phyloP scores from a whole-genome alignment of 768 basidiomycete genomes.

The Phanerodontia chrysosporium region DNA sequence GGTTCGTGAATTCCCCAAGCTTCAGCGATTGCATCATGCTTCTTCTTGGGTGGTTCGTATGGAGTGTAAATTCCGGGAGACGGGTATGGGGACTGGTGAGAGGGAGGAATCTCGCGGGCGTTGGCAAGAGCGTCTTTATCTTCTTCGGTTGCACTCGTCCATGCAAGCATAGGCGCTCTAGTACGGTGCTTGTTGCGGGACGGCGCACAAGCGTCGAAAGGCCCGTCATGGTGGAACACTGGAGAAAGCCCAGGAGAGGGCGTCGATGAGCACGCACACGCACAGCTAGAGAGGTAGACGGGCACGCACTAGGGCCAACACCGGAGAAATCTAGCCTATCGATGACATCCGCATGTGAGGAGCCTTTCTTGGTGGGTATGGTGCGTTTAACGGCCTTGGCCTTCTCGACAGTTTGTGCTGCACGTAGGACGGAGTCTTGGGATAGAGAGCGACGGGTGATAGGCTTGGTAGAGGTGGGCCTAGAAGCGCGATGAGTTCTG shows the following conservation, averaged over 20 bases:
- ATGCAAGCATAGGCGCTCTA: conserved; percentile 82
- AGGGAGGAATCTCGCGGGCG: conserved; percentile 21
- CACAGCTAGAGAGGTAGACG: conserved; percentile 7
- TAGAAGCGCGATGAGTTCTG: background rate
- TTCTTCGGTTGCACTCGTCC: conserved; percentile 43
- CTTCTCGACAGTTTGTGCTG: conserved; percentile 39
- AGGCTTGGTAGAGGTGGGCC: conserved; percentile 16
- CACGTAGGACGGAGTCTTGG: conserved; percentile 41
- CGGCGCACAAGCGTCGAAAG: conserved; percentile 88
- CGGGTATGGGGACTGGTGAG: conserved; percentile 46
- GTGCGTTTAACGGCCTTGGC: conserved; percentile 40
- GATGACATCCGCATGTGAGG: conserved; percentile 83
- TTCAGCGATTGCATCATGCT: conserved; percentile 84
- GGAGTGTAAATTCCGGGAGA: conserved; percentile 33
- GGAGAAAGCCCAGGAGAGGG: conserved; percentile 17
- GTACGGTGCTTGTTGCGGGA: conserved; percentile 79
- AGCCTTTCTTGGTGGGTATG: conserved; percentile 64
- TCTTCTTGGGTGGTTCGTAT: conserved; percentile 71
- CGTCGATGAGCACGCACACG: conserved; percentile 4
- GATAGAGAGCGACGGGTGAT: conserved; percentile 43
- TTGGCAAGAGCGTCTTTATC: conserved; percentile 33
- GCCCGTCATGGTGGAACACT: conserved; percentile 94
- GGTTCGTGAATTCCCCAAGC: conserved; percentile 93
- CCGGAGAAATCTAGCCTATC: conserved; percentile 85
- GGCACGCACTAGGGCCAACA: conserved; percentile 72